phyloP scores from a whole-genome alignment of 257 asterid species.

The Nicotiana tabacum region DNA sequence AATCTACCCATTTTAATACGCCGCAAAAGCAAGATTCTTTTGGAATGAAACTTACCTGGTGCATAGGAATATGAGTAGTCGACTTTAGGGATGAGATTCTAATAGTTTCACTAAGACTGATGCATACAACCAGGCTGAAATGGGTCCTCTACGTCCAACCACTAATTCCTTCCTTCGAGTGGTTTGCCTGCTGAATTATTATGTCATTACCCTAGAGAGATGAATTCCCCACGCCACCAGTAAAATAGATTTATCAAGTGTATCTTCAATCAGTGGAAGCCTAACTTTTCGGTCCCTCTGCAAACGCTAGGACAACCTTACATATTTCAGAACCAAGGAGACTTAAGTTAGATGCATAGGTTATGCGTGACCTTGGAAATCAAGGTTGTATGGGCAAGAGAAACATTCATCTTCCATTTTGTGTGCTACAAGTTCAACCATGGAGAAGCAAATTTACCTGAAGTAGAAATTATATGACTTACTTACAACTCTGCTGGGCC shows the following conservation, averaged over 20 bases:
- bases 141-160: slow-evolving; percentile 93
- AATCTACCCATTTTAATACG: no score
- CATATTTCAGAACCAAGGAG: slow-evolving; percentile 90
- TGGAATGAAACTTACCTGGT: slow-evolving; percentile 45
- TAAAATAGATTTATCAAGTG: slow-evolving; percentile 79
- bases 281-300: slow-evolving; percentile 79
- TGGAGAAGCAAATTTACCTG: neutral
- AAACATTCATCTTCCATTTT: slow-evolving; percentile 72
- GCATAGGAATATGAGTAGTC: slow-evolving; percentile 74
- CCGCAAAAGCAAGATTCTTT: no score
- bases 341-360: slow-evolving; percentile 93
- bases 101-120: slow-evolving; percentile 75
- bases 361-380: slow-evolving; percentile 92
- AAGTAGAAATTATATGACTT: neutral
- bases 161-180: slow-evolving; percentile 85
- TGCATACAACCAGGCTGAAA: slow-evolving; percentile 84
- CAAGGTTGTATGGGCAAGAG: slow-evolving; percentile 85
- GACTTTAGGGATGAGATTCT: slow-evolving; percentile 67
- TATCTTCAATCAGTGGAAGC: slow-evolving; percentile 80
- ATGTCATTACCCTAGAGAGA: slow-evolving; percentile 80
- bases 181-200: slow-evolving; percentile 90
- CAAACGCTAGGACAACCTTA: slow-evolving; percentile 82
- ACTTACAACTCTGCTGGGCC: slow-evolving; percentile 33
- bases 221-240: slow-evolving; percentile 82
- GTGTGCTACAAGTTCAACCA: slow-evolving; percentile 66